A percentile compares a stretch with the other conserved stretches of the same genome.
Evolutionary conservation across 768 basidiomycete species (phyloP).

Genomic region (Leccinum truebloodii): DNA sequence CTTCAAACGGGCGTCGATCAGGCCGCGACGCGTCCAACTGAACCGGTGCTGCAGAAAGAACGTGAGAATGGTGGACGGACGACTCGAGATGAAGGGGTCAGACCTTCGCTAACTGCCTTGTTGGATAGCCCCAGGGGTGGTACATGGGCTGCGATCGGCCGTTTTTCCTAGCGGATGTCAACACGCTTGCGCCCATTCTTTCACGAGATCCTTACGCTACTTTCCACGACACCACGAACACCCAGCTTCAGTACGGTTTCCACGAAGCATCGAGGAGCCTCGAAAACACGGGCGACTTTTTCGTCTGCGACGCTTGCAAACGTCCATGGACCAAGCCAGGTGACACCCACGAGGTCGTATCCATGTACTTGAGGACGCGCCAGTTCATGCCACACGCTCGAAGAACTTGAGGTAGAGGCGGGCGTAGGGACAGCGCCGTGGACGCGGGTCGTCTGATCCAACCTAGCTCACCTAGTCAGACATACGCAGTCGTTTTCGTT

Average conservation of each 20-base stretch:
- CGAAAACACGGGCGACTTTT: constrained; percentile 92
- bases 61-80: background rate
- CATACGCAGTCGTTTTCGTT: background rate
- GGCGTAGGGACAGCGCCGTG: constrained; percentile 58
- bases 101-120: constrained; percentile 80
- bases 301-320: constrained; percentile 96
- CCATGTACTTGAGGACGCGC: constrained; percentile 95
- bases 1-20: constrained; percentile 74
- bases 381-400: constrained; percentile 77
- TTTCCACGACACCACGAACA: constrained; percentile 47
- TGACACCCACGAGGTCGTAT: constrained; percentile 83
- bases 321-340: constrained; percentile 71
- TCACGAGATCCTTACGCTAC: constrained; percentile 43
- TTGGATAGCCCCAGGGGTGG: constrained; percentile 95
- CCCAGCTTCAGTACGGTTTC: constrained; percentile 54
- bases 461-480: constrained; percentile 41
- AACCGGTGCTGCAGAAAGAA: constrained; percentile 14
- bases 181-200: background rate
- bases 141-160: constrained; percentile 82
- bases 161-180: constrained; percentile 43
- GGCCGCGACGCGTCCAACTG: constrained; percentile 17
- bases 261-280: constrained; percentile 83
- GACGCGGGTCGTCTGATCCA: constrained; percentile 91
- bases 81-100: background rate
- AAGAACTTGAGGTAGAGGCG: constrained; percentile 7